Conservation (phyloP, 306 rosid genomes). For the Cicer cuneatum region DNA sequence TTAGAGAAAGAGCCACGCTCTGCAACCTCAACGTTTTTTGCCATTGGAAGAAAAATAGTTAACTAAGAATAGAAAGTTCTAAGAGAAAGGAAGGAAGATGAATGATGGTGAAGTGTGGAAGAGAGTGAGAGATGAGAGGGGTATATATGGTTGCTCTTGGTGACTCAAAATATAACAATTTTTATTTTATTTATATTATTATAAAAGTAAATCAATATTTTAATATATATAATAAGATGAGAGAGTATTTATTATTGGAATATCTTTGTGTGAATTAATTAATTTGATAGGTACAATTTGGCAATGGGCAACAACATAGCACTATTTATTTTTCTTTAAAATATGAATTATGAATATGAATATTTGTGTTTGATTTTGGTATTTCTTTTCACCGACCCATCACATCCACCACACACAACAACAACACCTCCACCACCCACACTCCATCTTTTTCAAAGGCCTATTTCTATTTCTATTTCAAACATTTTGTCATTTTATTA, state of each 20-base stretch:
- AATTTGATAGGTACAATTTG: constrained; percentile 4
- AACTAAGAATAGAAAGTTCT: not conserved
- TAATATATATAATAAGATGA: no score
- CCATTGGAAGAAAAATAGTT: constrained; percentile 45
- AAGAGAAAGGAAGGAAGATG: constrained; percentile 27
- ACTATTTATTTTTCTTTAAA: not conserved
- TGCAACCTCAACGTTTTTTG: constrained; percentile 66
- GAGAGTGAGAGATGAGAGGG: constrained; percentile 35
- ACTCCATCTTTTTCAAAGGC: constrained; percentile 38
- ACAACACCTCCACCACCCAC: constrained; percentile 39
- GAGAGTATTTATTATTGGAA: no score
- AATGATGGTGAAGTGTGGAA: constrained; percentile 36
- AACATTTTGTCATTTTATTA: constrained; percentile 41
- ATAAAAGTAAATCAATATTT: no score
- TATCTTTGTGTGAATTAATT: not conserved
- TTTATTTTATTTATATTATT: no score
- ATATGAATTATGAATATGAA: not conserved
- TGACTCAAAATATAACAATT: not conserved
- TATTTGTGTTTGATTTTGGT: constrained; percentile 41
- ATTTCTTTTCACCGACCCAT: constrained; percentile 59
- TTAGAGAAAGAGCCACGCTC: constrained; percentile 70
- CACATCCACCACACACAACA: constrained; percentile 37
- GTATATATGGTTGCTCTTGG: constrained; percentile 53
- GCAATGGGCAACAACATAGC: not conserved
- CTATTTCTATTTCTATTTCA: not conserved